Percentiles rank a stretch among this genome's conserved stretches.
These are phyloP conservation scores for Wickerhamomyces alni DNA, from an alignment of 805 yeast genomes.

Conservation along the genomic window DNA sequence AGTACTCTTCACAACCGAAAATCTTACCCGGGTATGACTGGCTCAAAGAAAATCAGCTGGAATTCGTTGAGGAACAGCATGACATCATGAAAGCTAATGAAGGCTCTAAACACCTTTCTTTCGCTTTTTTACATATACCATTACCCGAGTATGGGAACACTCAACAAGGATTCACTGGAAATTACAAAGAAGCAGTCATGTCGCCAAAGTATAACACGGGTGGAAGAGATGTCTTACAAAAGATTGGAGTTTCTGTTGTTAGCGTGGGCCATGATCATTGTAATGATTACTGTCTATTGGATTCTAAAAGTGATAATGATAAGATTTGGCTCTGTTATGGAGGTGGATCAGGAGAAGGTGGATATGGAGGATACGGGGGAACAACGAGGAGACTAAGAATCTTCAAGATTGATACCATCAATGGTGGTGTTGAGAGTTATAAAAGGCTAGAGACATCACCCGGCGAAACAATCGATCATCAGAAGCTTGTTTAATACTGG, in stretches of 20 bases:
- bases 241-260: constrained; percentile 67
- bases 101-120: constrained; percentile 42
- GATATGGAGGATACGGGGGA: constrained; percentile 91
- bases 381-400: constrained; percentile 74
- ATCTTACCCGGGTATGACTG: constrained; percentile 79
- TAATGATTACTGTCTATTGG: constrained; percentile 80
- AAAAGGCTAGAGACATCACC: constrained; percentile 63
- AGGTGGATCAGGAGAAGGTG: constrained; percentile 93
- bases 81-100: constrained; percentile 24
- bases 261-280: constrained; percentile 95
- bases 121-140: constrained; percentile 96
- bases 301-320: constrained; percentile 27
- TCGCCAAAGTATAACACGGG: constrained; percentile 72
- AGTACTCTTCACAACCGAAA: constrained; percentile 62
- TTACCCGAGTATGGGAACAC: constrained; percentile 70
- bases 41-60: constrained; percentile 65
- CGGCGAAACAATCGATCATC: constrained; percentile 35
- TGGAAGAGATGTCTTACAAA: constrained; percentile 49
- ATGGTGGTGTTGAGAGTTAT: constrained; percentile 51
- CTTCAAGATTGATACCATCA: constrained; percentile 54
- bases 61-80: constrained; percentile 40
- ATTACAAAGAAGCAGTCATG: constrained; percentile 63
- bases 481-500: constrained; percentile 27
- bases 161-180: constrained; percentile 49
- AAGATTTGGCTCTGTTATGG: constrained; percentile 86